These are phyloP conservation scores for Ceratobasidium sp. DNA, from an alignment of 1,284 basidiomycete genomes.

Conservation along the genomic window DNA sequence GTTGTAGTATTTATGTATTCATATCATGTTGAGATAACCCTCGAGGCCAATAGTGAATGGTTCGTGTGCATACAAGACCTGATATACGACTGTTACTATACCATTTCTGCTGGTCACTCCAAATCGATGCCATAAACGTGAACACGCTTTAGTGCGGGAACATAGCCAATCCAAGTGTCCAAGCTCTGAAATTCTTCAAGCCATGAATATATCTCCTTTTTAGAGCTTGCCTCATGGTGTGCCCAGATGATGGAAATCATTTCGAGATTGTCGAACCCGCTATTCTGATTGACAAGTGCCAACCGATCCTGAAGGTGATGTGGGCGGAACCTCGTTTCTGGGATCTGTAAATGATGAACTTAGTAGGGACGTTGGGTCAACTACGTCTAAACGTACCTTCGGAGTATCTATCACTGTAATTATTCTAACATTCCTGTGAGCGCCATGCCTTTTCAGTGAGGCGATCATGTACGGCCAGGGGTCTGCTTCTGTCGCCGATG, in stretches of 20 bases:
- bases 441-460: neutral
- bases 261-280: neutral
- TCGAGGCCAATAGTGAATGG: no score
- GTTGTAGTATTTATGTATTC: no score
- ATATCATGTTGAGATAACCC: no score
- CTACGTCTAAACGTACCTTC: neutral
- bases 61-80: no score
- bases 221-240: neutral
- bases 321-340: neutral
- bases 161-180: neutral
- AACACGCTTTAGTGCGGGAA: neutral
- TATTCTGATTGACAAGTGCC: neutral
- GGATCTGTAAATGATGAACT: neutral
- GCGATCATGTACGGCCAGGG: neutral
- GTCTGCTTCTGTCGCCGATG: neutral
- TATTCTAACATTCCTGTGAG: neutral
- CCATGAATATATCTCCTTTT: neutral
- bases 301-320: neutral
- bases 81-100: no score
- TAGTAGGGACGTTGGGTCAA: neutral
- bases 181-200: neutral
- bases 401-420: neutral
- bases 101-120: neutral
- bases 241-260: neutral
- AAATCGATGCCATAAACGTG: neutral